Conservation (phyloP, 2,329 filamentous ascomycete genomes). For the Arthrocladium fulminans region DNA sequence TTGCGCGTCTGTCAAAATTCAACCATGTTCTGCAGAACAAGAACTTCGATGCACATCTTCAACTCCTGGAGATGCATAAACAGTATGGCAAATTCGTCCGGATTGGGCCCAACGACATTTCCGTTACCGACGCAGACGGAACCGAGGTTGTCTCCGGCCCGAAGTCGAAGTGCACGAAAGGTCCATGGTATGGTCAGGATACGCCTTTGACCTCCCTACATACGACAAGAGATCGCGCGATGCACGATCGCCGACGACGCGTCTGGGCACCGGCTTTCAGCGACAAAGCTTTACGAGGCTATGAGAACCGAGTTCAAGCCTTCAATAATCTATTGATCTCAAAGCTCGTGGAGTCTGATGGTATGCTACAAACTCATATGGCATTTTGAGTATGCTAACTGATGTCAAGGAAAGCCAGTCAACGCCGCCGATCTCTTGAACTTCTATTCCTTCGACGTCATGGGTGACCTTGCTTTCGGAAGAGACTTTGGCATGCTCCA, state of each 20-base stretch:
- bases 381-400: no score
- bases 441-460: conserved; percentile 28
- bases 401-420: conserved; percentile 20
- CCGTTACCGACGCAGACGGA: conserved; percentile 19
- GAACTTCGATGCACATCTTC: conserved; percentile 8
- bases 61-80: conserved; percentile 13
- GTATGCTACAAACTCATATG: no score
- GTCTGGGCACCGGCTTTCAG: conserved; percentile 37
- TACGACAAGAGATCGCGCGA: conserved; percentile 28
- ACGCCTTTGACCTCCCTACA: conserved; percentile 32
- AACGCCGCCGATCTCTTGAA: conserved; percentile 33
- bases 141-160: conserved; percentile 32
- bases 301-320: conserved; percentile 30
- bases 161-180: conserved; percentile 33
- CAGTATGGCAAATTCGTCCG: conserved; percentile 19
- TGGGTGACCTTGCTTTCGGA: conserved; percentile 29
- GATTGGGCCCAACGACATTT: conserved; percentile 17
- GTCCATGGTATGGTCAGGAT: conserved; percentile 33
- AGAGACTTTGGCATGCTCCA: conserved; percentile 28
- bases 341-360: conserved; percentile 24
- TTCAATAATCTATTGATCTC: conserved; percentile 31
- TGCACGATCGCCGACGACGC: conserved; percentile 33
- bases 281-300: conserved; percentile 33
- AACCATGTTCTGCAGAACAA: conserved; percentile 7
- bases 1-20: conserved; percentile 17